Base-by-base conservation (phyloP, 331 rosid species). In the Phaseolus coccineus region DNA sequence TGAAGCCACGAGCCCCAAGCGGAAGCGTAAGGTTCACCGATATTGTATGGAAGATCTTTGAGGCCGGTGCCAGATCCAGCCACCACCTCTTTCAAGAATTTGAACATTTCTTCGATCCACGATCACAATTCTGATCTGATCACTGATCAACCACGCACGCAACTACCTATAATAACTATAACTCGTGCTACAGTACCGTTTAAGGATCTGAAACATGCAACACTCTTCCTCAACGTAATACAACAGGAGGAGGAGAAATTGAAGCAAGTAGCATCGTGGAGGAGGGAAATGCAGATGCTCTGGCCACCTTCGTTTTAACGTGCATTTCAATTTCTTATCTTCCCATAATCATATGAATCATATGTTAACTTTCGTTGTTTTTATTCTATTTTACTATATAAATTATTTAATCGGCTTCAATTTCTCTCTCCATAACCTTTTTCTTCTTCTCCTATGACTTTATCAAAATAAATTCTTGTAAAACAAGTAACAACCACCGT, bases 1-100 rank as follows among this genome's bases (percentile, higher is more conserved):
- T 94, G 97, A 86, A 89, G 76, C 98, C 98, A 94, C 19, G 98
- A 94, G 37, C 98, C 97, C 98, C 98, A 91, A 64, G 97, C 97
- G 35, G 84, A 90, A 27, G 91, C 81, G 69, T 90, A 91, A 31
- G 98, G 89, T 15, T 94, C 97, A 53, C 91, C 96, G 76, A 91
- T 85, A 68, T 81, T 89, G 91, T 91, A 94, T 10, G 98, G 98
- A 56, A 94, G 97, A 94, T 94, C 98, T 56, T 87, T 94, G 77
- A 86, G 82, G 28, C 96, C 97, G 1, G 89, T 67, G 39, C 97
- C 96, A 71, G 98, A 94, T 91, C 97, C 98, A 83, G 91, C 94
- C 80, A 91, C 98, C 25, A 91, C 98, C 31, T 93, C 96, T 77
- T 91, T 91, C 84, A 94, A 53, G 84, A 94, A 94, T 79, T 90